Percentiles rank a stretch among this genome's conserved stretches.
Evolutionary conservation across 2,329 filamentous ascomycete species (phyloP).

Genomic region (Fusarium anthophilum): DNA sequence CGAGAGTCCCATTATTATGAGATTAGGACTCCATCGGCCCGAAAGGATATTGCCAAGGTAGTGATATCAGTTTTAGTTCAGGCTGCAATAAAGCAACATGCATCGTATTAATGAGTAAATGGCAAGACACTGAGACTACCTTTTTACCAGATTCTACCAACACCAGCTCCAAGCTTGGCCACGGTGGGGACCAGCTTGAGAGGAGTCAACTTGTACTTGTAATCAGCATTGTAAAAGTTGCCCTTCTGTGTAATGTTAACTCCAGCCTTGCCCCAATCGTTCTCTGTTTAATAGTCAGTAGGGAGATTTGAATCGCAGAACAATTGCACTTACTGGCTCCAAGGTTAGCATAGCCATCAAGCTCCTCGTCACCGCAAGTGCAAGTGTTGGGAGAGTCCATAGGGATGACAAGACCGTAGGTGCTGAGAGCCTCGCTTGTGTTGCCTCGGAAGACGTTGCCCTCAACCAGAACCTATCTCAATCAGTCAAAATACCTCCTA

Average conservation of each 20-base stretch:
- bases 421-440: conserved; percentile 60
- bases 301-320: conserved; percentile 14
- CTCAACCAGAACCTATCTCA: conserved; percentile 54
- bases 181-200: conserved; percentile 53
- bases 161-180: conserved; percentile 55
- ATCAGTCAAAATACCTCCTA: fast-evolving
- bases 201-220: conserved; percentile 59
- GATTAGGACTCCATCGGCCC: not conserved
- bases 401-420: conserved; percentile 65
- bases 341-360: conserved; percentile 64
- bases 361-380: conserved; percentile 61
- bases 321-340: conserved; percentile 55
- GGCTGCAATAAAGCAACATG: not conserved
- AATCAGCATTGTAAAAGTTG: conserved; percentile 58
- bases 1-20: not conserved
- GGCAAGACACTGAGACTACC: fast-evolving
- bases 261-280: conserved; percentile 58
- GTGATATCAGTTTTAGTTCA: not conserved
- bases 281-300: conserved; percentile 36
- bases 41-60: not conserved
- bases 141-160: conserved; percentile 52
- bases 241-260: conserved; percentile 64
- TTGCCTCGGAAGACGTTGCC: conserved; percentile 58
- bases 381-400: conserved; percentile 63
- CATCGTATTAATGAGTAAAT: not conserved